Evolutionary conservation across 768 basidiomycete genomes (phyloP).

Genomic region (Tulasnella sp.): DNA sequence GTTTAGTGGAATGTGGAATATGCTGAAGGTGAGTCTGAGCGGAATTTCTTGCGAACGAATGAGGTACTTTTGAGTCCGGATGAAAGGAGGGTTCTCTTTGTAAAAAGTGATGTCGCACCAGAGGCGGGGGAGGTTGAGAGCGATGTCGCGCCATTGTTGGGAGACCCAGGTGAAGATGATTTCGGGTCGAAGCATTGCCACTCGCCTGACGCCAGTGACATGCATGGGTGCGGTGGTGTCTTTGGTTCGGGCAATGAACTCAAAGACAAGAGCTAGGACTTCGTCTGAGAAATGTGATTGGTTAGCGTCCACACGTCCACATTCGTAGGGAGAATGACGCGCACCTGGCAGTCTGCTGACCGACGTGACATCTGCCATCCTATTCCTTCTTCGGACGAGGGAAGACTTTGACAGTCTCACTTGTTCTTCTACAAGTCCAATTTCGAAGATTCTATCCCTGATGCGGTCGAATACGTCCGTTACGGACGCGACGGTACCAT

Average conservation of each 20-base stretch:
- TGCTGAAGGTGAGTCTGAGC: not conserved
- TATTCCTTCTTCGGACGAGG: not conserved
- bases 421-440: not conserved
- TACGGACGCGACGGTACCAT: not conserved
- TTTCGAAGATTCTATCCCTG: not conserved
- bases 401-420: not conserved
- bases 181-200: not conserved
- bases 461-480: not conserved
- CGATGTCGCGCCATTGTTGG: not conserved
- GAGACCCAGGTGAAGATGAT: conserved; percentile 6
- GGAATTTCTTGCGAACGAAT: not conserved
- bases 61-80: not conserved
- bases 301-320: not conserved
- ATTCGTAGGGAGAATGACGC: not conserved
- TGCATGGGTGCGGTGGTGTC: not conserved
- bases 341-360: not conserved
- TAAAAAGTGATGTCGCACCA: conserved; percentile 6
- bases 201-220: not conserved
- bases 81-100: not conserved
- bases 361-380: not conserved
- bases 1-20: not conserved
- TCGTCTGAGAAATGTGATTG: not conserved
- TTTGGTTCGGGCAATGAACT: not conserved
- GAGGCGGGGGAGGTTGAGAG: not conserved
- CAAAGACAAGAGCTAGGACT: not conserved